Evolutionary conservation across 2,329 filamentous ascomycete genomes (phyloP).

Genomic region (Talaromyces islandicus): DNA sequence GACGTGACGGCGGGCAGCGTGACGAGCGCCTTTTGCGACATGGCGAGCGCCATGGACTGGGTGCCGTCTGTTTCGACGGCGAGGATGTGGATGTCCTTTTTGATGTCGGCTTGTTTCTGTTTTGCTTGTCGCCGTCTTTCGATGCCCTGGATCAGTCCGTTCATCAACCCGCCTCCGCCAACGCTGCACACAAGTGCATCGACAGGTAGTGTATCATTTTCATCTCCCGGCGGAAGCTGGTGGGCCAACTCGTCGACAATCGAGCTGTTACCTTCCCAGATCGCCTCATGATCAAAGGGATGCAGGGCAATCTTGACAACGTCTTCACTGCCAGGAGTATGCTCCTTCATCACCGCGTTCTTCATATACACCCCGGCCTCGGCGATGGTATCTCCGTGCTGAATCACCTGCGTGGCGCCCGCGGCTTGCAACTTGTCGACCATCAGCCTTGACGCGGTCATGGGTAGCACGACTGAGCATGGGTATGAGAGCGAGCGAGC

Average conservation of each 20-base stretch:
- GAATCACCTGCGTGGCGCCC: slow-evolving; percentile 60
- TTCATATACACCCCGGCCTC: slow-evolving; percentile 65
- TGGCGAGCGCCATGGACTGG: slow-evolving; percentile 59
- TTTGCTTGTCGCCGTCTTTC: slow-evolving; percentile 35
- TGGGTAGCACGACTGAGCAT: slow-evolving; percentile 70
- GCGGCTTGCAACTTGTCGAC: slow-evolving; percentile 63
- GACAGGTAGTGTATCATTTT: slow-evolving; percentile 40
- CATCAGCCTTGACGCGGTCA: slow-evolving; percentile 61
- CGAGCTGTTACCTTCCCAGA: slow-evolving; percentile 42
- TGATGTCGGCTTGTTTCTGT: not conserved
- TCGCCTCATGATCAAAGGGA: slow-evolving; percentile 40
- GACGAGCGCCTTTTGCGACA: slow-evolving; percentile 51
- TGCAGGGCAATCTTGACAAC: slow-evolving; percentile 37
- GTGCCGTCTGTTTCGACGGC: slow-evolving; percentile 73
- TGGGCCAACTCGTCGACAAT: slow-evolving; percentile 39
- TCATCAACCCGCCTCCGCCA: slow-evolving; percentile 74
- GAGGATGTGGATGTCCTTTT: slow-evolving; percentile 50
- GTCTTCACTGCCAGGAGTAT: slow-evolving; percentile 4
- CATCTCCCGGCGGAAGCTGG: slow-evolving; percentile 31
- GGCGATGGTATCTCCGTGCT: slow-evolving; percentile 61
- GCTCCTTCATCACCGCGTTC: slow-evolving; percentile 40
- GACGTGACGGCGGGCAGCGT: slow-evolving; percentile 67
- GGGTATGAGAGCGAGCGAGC: slow-evolving; percentile 58
- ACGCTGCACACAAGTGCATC: slow-evolving; percentile 72
- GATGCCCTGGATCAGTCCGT: slow-evolving; percentile 67